Evolutionary conservation across 2,329 filamentous ascomycete species (phyloP).

Genomic region (Fusarium sp.): DNA sequence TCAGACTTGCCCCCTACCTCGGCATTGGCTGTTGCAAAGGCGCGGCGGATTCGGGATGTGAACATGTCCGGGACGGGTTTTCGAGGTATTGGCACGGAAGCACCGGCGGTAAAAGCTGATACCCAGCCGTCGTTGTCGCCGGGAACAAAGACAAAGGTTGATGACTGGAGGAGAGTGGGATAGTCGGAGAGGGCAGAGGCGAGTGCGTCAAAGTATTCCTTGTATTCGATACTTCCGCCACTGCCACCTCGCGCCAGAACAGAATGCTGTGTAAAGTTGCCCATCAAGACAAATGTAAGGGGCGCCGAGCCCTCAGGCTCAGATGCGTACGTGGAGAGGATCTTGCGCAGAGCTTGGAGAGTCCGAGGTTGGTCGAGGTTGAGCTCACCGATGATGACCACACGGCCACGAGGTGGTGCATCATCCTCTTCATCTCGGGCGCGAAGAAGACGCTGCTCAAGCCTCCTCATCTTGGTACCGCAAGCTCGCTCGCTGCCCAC

Average conservation of each 20-base stretch:
- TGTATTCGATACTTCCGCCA: constrained; percentile 91
- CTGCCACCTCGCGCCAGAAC: constrained; percentile 73
- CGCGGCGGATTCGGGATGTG: constrained; percentile 82
- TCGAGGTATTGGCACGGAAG: constrained; percentile 72
- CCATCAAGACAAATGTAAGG: constrained; percentile 80
- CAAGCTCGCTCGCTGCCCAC: constrained; percentile 87
- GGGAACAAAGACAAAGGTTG: constrained; percentile 90
- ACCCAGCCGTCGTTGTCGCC: constrained; percentile 98
- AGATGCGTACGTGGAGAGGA: constrained; percentile 76
- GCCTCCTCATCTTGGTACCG: constrained; percentile 80
- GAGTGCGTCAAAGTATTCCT: constrained; percentile 91
- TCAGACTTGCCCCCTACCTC: constrained; percentile 64
- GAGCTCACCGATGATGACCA: constrained; percentile 84
- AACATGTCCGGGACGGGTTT: constrained; percentile 85
- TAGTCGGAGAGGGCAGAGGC: constrained; percentile 85
- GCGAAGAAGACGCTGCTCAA: constrained; percentile 74
- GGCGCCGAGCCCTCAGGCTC: constrained; percentile 71
- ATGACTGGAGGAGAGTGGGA: constrained; percentile 76
- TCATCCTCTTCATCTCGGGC: constrained; percentile 48
- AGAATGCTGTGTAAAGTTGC: constrained; percentile 77
- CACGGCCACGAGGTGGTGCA: constrained; percentile 55
- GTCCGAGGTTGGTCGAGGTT: constrained; percentile 86
- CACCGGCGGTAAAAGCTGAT: constrained; percentile 80
- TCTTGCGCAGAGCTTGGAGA: constrained; percentile 78
- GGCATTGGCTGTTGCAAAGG: constrained; percentile 78